Percentiles rank a stretch among this genome's conserved stretches.
phyloP scores from a whole-genome alignment of 2,329 filamentous ascomycete genomes.

The Sporothrix brasiliensis region DNA sequence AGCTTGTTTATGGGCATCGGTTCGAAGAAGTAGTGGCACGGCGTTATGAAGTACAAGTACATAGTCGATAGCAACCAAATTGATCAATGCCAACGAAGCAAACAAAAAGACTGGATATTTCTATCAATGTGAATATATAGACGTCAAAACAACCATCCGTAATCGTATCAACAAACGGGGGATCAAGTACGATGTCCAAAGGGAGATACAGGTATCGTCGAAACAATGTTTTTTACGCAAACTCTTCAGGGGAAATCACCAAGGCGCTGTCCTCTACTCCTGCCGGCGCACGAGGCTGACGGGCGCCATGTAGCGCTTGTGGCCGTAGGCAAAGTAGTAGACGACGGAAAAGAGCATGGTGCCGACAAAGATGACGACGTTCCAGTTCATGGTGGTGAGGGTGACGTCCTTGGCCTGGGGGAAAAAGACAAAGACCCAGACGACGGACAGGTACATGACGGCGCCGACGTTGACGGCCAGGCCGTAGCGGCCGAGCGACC shows the following conservation, averaged over 20 bases:
- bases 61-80: not conserved
- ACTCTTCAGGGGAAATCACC: not conserved
- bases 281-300: conserved; percentile 36
- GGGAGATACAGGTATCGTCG: conserved; percentile 17
- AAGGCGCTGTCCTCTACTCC: not conserved
- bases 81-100: not conserved
- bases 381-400: conserved; percentile 54
- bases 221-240: not conserved
- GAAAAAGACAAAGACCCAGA: conserved; percentile 55
- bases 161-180: conserved; percentile 12
- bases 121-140: not conserved
- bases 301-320: conserved; percentile 37
- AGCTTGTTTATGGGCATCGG: conserved; percentile 7
- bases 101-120: not conserved
- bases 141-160: not conserved
- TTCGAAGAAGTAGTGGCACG: not conserved
- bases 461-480: conserved; percentile 49
- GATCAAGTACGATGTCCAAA: not conserved
- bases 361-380: conserved; percentile 48
- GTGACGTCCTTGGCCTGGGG: conserved; percentile 46
- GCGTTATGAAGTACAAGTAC: not conserved
- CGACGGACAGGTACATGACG: conserved; percentile 49
- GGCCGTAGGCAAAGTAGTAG: conserved; percentile 45
- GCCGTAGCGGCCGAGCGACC: conserved; percentile 49
- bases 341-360: conserved; percentile 46